A percentile compares a stretch with the other conserved stretches of the same genome.
Evolutionary conservation across 495 filamentous ascomycete genomes (phyloP).

Genomic region (Amorphotheca resinae): DNA sequence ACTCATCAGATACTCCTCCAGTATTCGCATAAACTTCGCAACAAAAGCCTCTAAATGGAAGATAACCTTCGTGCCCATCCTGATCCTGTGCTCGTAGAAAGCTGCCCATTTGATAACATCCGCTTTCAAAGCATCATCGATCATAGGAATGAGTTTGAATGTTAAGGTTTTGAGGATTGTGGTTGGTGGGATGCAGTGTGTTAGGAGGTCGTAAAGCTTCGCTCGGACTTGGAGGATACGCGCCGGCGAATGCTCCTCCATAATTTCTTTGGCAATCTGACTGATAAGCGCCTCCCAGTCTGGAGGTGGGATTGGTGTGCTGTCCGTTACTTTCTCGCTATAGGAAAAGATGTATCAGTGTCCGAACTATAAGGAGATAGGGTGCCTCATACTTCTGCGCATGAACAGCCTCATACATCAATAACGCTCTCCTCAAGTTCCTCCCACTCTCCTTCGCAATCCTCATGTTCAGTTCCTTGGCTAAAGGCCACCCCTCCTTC

Average conservation of each 20-base stretch:
- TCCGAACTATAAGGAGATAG: not conserved
- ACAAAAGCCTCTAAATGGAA: conserved; percentile 98
- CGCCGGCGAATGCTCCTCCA: conserved; percentile 79
- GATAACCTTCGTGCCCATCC: conserved; percentile 84
- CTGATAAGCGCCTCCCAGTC: conserved; percentile 90
- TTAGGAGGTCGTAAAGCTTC: conserved; percentile 89
- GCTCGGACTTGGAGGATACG: conserved; percentile 75
- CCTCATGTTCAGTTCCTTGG: conserved; percentile 57
- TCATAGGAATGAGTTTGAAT: conserved; percentile 75
- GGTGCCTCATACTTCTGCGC: conserved; percentile 82
- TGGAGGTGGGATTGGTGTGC: conserved; percentile 78
- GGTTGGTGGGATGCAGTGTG: conserved; percentile 91
- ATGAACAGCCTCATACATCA: conserved; percentile 95
- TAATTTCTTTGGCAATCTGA: conserved; percentile 80
- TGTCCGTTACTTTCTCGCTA: conserved; percentile 84
- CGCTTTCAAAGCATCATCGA: conserved; percentile 78
- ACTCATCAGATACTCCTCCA: conserved; percentile 86
- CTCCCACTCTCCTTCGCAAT: conserved; percentile 87
- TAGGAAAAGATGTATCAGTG: not conserved
- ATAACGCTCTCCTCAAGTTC: conserved; percentile 75
- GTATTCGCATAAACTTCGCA: conserved; percentile 92
- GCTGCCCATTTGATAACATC: conserved; percentile 93
- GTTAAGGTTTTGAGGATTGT: conserved; percentile 88
- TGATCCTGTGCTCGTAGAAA: conserved; percentile 91
- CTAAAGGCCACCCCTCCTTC: conserved; percentile 63